phyloP scores from a whole-genome alignment of 164 flowering plant genomes.

The Chimonanthus praecox region DNA sequence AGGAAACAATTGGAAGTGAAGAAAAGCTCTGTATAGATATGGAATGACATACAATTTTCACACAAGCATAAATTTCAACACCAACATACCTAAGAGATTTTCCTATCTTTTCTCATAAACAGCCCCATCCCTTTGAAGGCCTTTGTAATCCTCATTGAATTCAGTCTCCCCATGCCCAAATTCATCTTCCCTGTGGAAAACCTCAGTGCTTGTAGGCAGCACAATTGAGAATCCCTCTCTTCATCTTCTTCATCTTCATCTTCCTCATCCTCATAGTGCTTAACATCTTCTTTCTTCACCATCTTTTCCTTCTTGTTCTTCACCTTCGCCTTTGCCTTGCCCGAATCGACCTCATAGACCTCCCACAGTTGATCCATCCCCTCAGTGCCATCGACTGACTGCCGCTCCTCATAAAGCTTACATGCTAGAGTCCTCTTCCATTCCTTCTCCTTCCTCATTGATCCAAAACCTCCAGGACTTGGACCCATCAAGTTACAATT shows the following conservation, averaged over 20 bases:
- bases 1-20: too few species aligned
- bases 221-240: conserved; percentile 36
- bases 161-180: conserved; percentile 69
- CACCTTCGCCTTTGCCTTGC: conserved; percentile 11
- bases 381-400: conserved; percentile 35
- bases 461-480: conserved; percentile 41
- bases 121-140: conserved; percentile 75
- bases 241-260: conserved; percentile 31
- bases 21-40: not conserved
- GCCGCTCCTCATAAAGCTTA: conserved; percentile 78
- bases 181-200: conserved; percentile 86
- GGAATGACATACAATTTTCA: conserved; percentile 2
- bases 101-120: conserved; percentile 35
- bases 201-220: conserved; percentile 82
- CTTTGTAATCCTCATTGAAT: conserved; percentile 56
- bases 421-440: conserved; percentile 93
- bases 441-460: conserved; percentile 79
- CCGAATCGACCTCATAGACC: conserved; percentile 48
- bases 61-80: not conserved
- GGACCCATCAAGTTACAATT: conserved; percentile 1
- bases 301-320: conserved; percentile 18
- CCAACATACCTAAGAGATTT: conserved; percentile 10
- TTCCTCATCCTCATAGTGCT: conserved; percentile 14
- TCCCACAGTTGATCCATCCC: conserved; percentile 97
- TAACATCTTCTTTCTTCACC: conserved; percentile 14